Base-by-base conservation (phyloP, 2,329 filamentous ascomycete genomes). In the Teratosphaeria gauchensis region DNA sequence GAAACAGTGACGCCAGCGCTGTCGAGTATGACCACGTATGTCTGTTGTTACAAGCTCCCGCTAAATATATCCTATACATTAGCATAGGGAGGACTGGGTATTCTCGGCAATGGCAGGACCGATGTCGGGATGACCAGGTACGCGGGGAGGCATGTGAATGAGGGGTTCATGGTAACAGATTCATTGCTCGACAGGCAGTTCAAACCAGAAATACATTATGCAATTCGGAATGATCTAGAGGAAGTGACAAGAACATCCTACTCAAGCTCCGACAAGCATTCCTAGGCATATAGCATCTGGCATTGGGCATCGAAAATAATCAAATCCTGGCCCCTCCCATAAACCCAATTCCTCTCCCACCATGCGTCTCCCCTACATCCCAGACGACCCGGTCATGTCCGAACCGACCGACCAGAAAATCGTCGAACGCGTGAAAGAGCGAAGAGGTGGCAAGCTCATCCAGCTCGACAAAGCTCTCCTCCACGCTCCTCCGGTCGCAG, bases 321-420 rank as follows among this genome's bases (percentile, higher is more conserved):
- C 14, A 16, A 16, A 16, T 19, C 16, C 38, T 16, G 11, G 5
- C 16, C 38, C 38, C 12, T 46, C 38, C 38, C 38, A 19, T 14
- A 35, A 35, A n/a, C 38, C 12, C 12, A 46, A 46, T 16, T 6
- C 12, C 38, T 3, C 14, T n/a, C 4, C 16, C 38, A 46, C 16
- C 38, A 84, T 84, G 81, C 80, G 80, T 67, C 76, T 83, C 56
- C 74, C 77, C 46, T 84, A 83, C 70, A 74, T 81, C 52, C 66
- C 74, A 56, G 76, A 82, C 61, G 78, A 80, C 1, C 79, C 80
- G 9, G 66, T 73, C 53, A 78, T 79, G 63, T 68, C 66, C 21
- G 74, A 73, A 31, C 65, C 73, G 46, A 75, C 78, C 42, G 80
- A 83, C 65, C 74, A 79, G 61, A 75, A 75, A 24, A 76, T 82